Conservation (phyloP, 768 basidiomycete genomes). For the Russula abietina region DNA sequence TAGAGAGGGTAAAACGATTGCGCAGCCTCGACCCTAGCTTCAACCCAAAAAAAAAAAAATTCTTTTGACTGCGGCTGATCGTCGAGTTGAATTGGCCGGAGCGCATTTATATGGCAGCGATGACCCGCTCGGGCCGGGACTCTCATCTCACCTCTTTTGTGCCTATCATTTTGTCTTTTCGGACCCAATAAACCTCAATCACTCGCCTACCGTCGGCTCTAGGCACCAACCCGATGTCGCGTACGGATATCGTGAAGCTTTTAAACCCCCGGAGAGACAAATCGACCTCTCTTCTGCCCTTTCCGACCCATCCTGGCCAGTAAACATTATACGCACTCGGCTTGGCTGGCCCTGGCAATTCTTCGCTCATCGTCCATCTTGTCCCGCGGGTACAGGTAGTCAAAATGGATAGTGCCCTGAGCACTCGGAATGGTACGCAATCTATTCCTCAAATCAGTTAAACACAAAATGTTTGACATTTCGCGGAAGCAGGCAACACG, state of each 20-base stretch:
- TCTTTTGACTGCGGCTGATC: not conserved
- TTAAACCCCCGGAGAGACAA: not conserved
- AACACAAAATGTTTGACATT: not conserved
- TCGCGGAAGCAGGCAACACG: not conserved
- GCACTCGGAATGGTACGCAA: not conserved
- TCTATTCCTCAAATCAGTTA: not conserved
- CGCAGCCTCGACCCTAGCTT: not conserved
- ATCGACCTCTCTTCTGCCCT: not conserved
- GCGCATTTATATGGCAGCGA: no score
- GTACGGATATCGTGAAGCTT: not conserved
- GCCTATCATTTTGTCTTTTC: not conserved
- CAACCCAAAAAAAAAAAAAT: not conserved
- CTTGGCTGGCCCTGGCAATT: not conserved
- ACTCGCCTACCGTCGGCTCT: not conserved
- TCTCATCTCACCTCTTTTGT: not conserved
- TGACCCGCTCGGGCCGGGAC: no score
- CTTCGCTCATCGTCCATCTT: not conserved
- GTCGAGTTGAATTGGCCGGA: not conserved
- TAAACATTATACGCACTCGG: no score
- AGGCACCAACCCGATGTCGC: not conserved
- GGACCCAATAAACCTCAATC: not conserved
- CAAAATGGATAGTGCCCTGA: not conserved
- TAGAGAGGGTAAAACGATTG: not conserved
- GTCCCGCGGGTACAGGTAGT: not conserved
- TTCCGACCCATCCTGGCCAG: not conserved